Conservation (phyloP, 2,329 filamentous ascomycete genomes). For the Pseudogymnoascus sp. region DNA sequence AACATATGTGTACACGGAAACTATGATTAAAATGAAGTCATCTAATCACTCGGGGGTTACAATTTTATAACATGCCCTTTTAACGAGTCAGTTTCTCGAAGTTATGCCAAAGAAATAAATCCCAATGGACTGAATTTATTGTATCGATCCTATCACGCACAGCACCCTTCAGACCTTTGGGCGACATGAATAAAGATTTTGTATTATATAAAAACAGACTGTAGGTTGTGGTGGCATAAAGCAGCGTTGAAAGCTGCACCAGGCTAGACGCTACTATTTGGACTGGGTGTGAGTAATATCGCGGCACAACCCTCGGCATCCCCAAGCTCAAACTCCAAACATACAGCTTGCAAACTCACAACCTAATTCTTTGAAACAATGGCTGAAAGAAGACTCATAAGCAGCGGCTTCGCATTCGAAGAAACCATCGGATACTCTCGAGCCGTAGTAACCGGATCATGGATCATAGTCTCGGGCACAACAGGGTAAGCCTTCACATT, state of each 20-base stretch:
- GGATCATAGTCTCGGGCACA: slow-evolving; percentile 48
- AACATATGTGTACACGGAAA: not conserved
- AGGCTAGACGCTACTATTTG: not conserved
- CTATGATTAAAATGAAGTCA: not conserved
- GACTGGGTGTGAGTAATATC: not conserved
- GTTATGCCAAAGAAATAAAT: no score
- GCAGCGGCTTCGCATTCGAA: slow-evolving; percentile 43
- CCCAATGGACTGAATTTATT: no score
- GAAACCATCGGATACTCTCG: slow-evolving; percentile 47
- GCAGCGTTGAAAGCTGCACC: not conserved
- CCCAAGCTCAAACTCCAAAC: not conserved
- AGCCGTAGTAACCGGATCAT: slow-evolving; percentile 44
- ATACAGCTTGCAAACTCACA: not conserved
- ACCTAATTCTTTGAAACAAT: not conserved
- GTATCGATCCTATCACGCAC: no score
- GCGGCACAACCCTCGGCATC: not conserved
- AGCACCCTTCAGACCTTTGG: not conserved
- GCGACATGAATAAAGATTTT: not conserved
- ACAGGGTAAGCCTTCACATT: slow-evolving; percentile 37
- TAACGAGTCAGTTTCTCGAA: no score
- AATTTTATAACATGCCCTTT: no score
- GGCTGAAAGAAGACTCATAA: slow-evolving; percentile 11
- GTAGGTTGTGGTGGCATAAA: not conserved
- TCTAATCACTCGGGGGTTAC: not conserved
- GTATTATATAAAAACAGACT: not conserved